These are phyloP conservation scores for Curvularia spicifera DNA, from an alignment of 2,329 filamentous ascomycete genomes.

Conservation along the genomic window DNA sequence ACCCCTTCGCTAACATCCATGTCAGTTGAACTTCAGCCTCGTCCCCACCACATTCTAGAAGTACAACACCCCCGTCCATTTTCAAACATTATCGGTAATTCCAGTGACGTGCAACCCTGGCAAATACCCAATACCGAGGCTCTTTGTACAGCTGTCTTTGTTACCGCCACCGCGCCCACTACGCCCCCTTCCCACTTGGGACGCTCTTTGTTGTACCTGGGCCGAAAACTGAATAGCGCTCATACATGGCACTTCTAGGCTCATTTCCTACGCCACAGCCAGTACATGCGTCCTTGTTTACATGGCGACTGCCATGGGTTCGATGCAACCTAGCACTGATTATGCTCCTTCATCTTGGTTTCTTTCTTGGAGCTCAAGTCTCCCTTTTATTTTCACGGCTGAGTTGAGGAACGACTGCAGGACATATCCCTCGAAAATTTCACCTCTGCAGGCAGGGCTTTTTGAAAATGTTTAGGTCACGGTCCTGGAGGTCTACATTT, in stretches of 20 bases:
- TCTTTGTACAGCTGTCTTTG: conserved; percentile 14
- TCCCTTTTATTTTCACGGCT: background rate
- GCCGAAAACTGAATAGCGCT: conserved; percentile 8
- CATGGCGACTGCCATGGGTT: conserved; percentile 9
- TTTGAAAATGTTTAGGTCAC: background rate
- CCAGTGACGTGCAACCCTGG: background rate
- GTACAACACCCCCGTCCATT: background rate
- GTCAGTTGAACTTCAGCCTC: background rate
- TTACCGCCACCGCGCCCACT: conserved; percentile 1
- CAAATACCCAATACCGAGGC: conserved; percentile 2
- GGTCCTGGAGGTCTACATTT: background rate
- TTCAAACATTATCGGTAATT: background rate
- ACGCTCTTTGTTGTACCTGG: conserved; percentile 12
- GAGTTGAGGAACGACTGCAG: conserved; percentile 1
- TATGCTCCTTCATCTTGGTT: conserved; percentile 1
- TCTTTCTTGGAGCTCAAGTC: conserved; percentile 11
- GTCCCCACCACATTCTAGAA: no score
- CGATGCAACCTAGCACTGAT: background rate
- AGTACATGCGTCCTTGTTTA: conserved; percentile 12
- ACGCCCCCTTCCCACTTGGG: background rate
- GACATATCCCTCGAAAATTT: background rate
- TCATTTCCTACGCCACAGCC: conserved; percentile 16
- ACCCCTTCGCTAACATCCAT: background rate
- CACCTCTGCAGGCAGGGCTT: conserved; percentile 2
- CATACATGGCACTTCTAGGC: conserved; percentile 14